Evolutionary conservation across 306 rosid genomes (phyloP).

Genomic region (Begonia masoniana): DNA sequence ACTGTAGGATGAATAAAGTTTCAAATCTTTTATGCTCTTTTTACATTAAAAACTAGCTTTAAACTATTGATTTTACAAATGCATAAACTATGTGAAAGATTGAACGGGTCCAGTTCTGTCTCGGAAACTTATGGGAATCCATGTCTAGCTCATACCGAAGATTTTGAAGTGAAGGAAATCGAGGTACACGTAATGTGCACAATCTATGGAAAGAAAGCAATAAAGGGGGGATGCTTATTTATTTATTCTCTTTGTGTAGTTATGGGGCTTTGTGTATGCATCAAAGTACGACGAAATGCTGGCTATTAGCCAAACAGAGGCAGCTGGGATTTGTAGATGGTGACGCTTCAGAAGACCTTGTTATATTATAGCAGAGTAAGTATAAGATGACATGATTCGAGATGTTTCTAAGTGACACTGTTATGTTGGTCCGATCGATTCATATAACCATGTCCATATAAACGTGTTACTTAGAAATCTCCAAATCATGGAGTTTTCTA

Average conservation of each 20-base stretch:
- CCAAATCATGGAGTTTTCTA: too few relatives aligned
- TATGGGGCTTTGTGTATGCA: constrained; percentile 85
- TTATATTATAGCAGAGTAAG: neutral
- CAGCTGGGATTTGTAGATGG: constrained; percentile 81
- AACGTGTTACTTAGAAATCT: too few relatives aligned
- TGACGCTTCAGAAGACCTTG: constrained; percentile 9
- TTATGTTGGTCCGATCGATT: too few relatives aligned
- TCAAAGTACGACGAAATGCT: constrained; percentile 72
- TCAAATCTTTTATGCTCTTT: neutral
- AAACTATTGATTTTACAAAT: neutral
- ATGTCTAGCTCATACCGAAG: constrained; percentile 77
- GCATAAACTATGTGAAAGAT: constrained; percentile 25
- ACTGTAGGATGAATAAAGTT: neutral
- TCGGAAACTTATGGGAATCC: constrained; percentile 89
- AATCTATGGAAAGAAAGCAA: too few relatives aligned
- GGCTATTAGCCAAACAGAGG: constrained; percentile 55
- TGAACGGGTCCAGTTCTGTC: constrained; percentile 81
- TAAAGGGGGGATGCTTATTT: too few relatives aligned
- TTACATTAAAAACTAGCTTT: neutral
- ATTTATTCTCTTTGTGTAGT: constrained; percentile 29
- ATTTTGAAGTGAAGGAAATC: constrained; percentile 81
- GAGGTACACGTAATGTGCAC: constrained; percentile 34
- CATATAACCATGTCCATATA: too few relatives aligned
- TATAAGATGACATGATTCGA: too few relatives aligned
- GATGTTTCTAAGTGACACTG: too few relatives aligned